Percentiles rank a stretch among this genome's conserved stretches.
These are phyloP conservation scores for Camptophora hylomeconis DNA, from an alignment of 2,329 filamentous ascomycete genomes.

Conservation along the genomic window DNA sequence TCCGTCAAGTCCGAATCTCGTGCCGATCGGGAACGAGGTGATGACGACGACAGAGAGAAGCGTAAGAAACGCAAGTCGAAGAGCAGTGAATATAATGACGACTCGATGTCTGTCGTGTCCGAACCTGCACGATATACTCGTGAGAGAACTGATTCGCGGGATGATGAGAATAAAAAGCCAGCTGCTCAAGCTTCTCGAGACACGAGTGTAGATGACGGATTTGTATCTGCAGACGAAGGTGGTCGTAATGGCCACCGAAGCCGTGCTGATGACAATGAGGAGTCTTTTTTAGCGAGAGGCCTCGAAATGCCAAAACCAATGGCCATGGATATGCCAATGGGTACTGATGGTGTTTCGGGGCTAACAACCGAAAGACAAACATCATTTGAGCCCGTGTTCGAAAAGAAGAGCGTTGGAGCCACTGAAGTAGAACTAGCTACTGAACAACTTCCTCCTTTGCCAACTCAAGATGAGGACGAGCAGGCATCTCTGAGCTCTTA, in stretches of 20 bases:
- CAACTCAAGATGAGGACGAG: too few species aligned
- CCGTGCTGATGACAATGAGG: slow-evolving; percentile 24
- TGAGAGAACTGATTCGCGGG: slow-evolving; percentile 6
- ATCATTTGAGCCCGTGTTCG: too few species aligned
- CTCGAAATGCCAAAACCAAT: slow-evolving; percentile 44
- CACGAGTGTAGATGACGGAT: slow-evolving; percentile 15
- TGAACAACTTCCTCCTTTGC: too few species aligned
- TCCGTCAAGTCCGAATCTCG: slow-evolving; percentile 24
- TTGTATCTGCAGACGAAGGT: slow-evolving; percentile 15
- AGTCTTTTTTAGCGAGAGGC: slow-evolving; percentile 54
- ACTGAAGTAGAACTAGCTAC: too few species aligned
- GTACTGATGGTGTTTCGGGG: slow-evolving; percentile 33
- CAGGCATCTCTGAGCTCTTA: too few species aligned
- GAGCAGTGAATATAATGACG: slow-evolving; percentile 8
- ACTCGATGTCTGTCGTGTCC: slow-evolving; percentile 4
- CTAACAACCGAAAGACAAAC: too few species aligned
- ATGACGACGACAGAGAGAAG: slow-evolving; percentile 25
- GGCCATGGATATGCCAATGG: slow-evolving; percentile 23
- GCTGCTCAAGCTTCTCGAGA: too few species aligned
- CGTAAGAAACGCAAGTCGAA: slow-evolving; percentile 20
- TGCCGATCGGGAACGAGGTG: slow-evolving; percentile 23
- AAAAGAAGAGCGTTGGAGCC: too few species aligned
- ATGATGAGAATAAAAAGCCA: too few species aligned
- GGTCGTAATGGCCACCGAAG: slow-evolving; percentile 4
- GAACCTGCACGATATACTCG: slow-evolving; percentile 5